A percentile compares a stretch with the other conserved stretches of the same genome.
phyloP scores from a whole-genome alignment of 2,329 filamentous ascomycete species.

The Chaetoscypha palmicola region DNA sequence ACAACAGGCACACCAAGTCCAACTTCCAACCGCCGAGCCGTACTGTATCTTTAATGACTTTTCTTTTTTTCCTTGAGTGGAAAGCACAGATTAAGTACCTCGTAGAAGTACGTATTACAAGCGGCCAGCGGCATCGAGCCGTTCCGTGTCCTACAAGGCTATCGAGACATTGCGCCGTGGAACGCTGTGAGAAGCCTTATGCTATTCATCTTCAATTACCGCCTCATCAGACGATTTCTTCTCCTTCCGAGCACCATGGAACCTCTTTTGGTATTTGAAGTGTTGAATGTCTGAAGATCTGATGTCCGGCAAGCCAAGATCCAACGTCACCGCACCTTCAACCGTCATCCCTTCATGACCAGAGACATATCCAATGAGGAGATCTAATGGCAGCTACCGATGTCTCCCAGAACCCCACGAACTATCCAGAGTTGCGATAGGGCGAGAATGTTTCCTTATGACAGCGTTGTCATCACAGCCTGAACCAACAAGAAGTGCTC shows the following conservation, averaged over 20 bases:
- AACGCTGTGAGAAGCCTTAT: not conserved
- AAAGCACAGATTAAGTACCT: not conserved
- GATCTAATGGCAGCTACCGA: not conserved
- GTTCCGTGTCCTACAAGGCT: not conserved
- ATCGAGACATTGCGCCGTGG: not conserved
- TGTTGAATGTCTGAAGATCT: not conserved
- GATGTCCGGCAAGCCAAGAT: not conserved
- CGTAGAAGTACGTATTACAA: not conserved
- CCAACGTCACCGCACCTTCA: not conserved
- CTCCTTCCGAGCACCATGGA: not conserved
- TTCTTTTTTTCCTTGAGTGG: not conserved
- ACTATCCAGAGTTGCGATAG: not conserved
- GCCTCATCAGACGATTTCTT: not conserved
- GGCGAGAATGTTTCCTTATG: not conserved
- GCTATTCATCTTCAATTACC: not conserved
- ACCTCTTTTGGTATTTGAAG: not conserved
- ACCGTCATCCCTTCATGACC: not conserved
- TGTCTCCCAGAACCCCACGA: not conserved
- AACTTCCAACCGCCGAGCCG: not conserved
- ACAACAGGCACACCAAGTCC: not conserved
- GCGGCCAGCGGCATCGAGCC: not conserved
- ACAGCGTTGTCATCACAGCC: not conserved
- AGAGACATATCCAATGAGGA: not conserved
- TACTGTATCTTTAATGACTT: not conserved
- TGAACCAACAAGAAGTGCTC: constrained; percentile 2